These are phyloP conservation scores for Lecanoromycetidae sp. DNA, from an alignment of 2,329 filamentous ascomycete species.

Conservation along the genomic window DNA sequence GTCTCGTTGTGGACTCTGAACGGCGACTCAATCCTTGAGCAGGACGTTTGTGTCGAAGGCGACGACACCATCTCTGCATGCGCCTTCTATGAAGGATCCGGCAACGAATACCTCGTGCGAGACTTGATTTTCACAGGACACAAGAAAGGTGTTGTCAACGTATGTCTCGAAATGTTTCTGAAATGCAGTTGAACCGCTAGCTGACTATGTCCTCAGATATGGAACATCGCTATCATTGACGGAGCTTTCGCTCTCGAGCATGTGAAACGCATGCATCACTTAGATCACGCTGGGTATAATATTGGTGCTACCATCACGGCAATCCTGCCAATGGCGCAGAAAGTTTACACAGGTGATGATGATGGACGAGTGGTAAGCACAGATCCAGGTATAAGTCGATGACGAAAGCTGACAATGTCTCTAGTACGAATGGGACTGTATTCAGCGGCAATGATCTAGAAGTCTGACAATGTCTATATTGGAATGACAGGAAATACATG, in stretches of 20 bases:
- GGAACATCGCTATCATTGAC: conserved; percentile 43
- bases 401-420: conserved; percentile 18
- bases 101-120: conserved; percentile 83
- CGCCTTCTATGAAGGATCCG: conserved; percentile 83
- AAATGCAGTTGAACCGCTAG: not conserved
- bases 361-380: conserved; percentile 72
- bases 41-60: conserved; percentile 59
- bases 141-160: conserved; percentile 68
- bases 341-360: conserved; percentile 89
- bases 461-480: no score
- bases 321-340: conserved; percentile 67
- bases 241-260: conserved; percentile 66
- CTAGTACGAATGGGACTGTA: conserved; percentile 49
- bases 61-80: conserved; percentile 72
- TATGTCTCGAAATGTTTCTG: conserved; percentile 18
- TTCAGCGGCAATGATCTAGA: conserved; percentile 25
- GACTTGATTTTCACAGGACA: conserved; percentile 85
- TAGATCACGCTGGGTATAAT: conserved; percentile 49
- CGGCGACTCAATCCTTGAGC: conserved; percentile 67
- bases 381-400: not conserved
- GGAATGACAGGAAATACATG: no score
- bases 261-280: conserved; percentile 70
- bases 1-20: conserved; percentile 79
- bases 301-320: conserved; percentile 63
- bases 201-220: conserved; percentile 33